Base-by-base conservation (phyloP, 495 filamentous ascomycete genomes). In the Lophium mytilinum region DNA sequence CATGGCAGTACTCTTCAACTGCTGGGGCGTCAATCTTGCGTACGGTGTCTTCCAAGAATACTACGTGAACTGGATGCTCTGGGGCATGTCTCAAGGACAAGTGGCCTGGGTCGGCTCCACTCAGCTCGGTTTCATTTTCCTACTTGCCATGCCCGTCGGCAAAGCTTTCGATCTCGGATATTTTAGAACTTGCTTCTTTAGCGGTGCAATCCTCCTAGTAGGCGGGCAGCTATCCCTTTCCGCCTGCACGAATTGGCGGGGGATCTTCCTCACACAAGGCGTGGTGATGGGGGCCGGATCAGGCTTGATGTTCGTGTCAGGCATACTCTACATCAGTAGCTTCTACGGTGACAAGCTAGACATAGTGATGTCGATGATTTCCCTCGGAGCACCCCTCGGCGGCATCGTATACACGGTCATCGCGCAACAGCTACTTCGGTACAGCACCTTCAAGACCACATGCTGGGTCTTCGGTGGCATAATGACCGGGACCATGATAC, bases 281-380 rank as follows among this genome's bases (percentile, higher is more conserved):
- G 24, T 70, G 10, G 18, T 58, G 14, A 55, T 63, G 10, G 69
- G 69, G 0, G n/a, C 59, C 4, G 47, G 50, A 1, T 56, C 67
- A 50, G 69, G 68, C 14, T 51, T 67, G 50, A 43, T 67, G 3
- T 59, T 61, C 17, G 55, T 42, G 47, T 18, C 55, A n/a, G 58
- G 50, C 3, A 57, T 59, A 10, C 42, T 68, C 1, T 51, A 42
- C 19, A 49, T 70, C 9, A 56, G 56, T 33, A 55, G 41, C 12
- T 69, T 66, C 53, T 69, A 62, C 46, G 52, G 60, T 30, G 55
- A 60, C 37, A 64, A 68, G 21, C 18, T 67, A n/a, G 58, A 60
- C 19, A 21, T 58, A 0, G 68, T 60, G 3, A 55, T 61, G 37
- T 55, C 45, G 11, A 30, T 61, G 6, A 45, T 54, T 33, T 40